Conservation (phyloP, 352 stramenopile genomes). For the Phytophthora kernoviae region DNA sequence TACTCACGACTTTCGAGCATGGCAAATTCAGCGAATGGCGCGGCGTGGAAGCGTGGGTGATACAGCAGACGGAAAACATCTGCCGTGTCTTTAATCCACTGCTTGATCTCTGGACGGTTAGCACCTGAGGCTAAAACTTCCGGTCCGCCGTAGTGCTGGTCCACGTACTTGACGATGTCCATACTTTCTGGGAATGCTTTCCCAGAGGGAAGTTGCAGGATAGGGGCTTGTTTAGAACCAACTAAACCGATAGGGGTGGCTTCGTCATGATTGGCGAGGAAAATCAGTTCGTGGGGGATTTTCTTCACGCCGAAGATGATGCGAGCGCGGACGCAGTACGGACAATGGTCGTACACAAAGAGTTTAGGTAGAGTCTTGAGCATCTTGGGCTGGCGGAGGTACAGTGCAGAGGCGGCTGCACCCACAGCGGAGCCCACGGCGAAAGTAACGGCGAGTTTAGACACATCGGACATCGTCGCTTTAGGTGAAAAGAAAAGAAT, state of each 20-base stretch:
- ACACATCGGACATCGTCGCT: conserved; percentile 23
- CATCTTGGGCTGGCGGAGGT: conserved; percentile 10
- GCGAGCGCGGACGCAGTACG: conserved; percentile 57
- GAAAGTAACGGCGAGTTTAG: conserved; percentile 32
- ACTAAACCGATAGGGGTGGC: conserved; percentile 53
- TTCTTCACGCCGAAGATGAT: conserved; percentile 64
- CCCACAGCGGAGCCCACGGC: conserved; percentile 30
- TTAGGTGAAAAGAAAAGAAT: too few relatives aligned
- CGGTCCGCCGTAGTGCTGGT: conserved; percentile 49
- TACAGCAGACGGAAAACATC: conserved; percentile 42
- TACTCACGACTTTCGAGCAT: conserved; percentile 51
- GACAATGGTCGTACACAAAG: conserved; percentile 68
- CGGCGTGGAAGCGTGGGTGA: conserved; percentile 46
- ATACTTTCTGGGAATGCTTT: conserved; percentile 56
- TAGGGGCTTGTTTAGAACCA: conserved; percentile 56
- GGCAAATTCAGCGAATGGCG: conserved; percentile 60
- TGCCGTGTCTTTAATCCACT: conserved; percentile 48
- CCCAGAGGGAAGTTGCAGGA: conserved; percentile 49
- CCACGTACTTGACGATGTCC: conserved; percentile 71
- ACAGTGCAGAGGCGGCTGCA: conserved; percentile 21
- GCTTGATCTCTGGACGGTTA: conserved; percentile 43
- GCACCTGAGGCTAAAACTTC: conserved; percentile 37
- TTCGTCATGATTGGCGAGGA: conserved; percentile 64
- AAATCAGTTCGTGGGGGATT: conserved; percentile 41
- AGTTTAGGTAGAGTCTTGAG: conserved; percentile 37